Conservation (phyloP, 2,329 filamentous ascomycete species). For the Beauveria caledonica region DNA sequence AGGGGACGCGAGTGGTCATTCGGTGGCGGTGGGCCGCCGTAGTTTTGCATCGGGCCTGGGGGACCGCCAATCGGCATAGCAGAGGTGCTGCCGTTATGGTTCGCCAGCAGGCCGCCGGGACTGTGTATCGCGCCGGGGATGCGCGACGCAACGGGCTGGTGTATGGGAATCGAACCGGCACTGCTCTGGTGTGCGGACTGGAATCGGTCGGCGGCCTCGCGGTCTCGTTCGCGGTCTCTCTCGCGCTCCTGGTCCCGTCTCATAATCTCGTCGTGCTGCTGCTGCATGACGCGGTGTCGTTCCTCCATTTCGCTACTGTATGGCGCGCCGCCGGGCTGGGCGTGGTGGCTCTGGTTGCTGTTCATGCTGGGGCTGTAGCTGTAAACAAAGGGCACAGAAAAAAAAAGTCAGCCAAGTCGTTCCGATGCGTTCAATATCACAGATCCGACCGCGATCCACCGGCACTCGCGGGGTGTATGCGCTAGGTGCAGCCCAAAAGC, state of each 20-base stretch:
- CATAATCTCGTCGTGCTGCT: slow-evolving; percentile 40
- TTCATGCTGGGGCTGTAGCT: slow-evolving; percentile 31
- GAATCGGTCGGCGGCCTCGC: slow-evolving; percentile 58
- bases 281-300: slow-evolving; percentile 37
- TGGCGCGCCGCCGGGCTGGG: slow-evolving; percentile 28
- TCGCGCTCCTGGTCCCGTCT: slow-evolving; percentile 37
- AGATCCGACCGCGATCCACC: not conserved
- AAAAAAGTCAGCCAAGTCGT: not conserved
- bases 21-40: slow-evolving; percentile 45
- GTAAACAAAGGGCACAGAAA: not conserved
- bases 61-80: slow-evolving; percentile 44
- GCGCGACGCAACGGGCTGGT: slow-evolving; percentile 85
- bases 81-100: slow-evolving; percentile 53
- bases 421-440: not conserved
- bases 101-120: slow-evolving; percentile 77
- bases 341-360: slow-evolving; percentile 34
- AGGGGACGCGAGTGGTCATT: slow-evolving; percentile 42
- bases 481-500: not conserved
- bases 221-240: slow-evolving; percentile 54
- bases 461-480: not conserved
- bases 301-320: slow-evolving; percentile 42
- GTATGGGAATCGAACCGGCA: slow-evolving; percentile 79
- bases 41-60: slow-evolving; percentile 41
- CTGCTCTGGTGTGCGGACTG: slow-evolving; percentile 79
- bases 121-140: slow-evolving; percentile 79